Base-by-base conservation (phyloP, 2,329 filamentous ascomycete genomes). In the Aureobasidium sp. region DNA sequence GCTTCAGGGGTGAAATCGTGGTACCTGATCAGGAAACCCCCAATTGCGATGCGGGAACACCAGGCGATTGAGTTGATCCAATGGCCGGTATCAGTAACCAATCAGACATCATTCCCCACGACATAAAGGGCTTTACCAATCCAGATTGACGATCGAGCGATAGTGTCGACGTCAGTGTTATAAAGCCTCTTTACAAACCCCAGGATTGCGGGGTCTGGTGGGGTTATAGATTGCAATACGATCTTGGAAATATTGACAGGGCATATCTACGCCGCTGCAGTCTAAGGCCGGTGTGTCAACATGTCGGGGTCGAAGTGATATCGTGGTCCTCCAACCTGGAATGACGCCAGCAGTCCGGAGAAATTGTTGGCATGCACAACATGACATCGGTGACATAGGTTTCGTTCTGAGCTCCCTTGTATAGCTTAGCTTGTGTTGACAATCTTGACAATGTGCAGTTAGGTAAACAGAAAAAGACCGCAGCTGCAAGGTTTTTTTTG, bases 401-500 rank as follows among this genome's bases (percentile, higher is more conserved):
- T 49, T 37, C 60, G 60, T 57, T 58, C 22, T 47, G 42, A 59
- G 53, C 61, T 62, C 61, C 61, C 61, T 35, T 53, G 33, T 52
- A 7, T 27, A 59, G 61, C 39, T 59, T 62, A 62, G 61, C 53
- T 45, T 35, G n/a, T 31, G 24, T 29, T 52, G 33, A 31, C 52
- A 53, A 61, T 49, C 42, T 60, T 65, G 64, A 65, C 64, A 60
- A 33, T 39, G 50, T 53, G 54, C 19, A 50, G 64, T 65, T 65
- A 65, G 64, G 64, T 65, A 65, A 65, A 62, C 39, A 57, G 37
- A 40, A 9, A 9, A 17, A 35, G 19, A 42, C 42, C 37, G n/a
- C n/a, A 24, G 37, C 42, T 54, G 24, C 52, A 17, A 33, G 17
- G 14, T 35, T 27, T 11, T 19, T n/a, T 22, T 22, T 17, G 19